Conservation (phyloP, 192 early-diverging fungal genomes). For the Coemansia sp. region DNA sequence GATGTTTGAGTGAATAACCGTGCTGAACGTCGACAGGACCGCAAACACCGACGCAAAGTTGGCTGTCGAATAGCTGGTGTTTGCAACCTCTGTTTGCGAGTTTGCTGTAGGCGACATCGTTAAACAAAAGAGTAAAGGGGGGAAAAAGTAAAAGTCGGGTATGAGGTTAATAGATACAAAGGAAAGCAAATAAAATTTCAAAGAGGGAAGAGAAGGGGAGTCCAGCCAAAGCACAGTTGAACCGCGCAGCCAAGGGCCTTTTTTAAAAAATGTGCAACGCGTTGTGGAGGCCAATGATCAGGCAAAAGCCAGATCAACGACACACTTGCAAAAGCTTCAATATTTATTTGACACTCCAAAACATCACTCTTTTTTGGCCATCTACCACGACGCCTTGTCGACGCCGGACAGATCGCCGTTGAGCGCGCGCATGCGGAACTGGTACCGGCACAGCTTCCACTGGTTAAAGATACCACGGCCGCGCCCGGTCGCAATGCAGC, state of each 20-base stretch:
- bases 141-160: too few relatives aligned
- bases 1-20: conserved; percentile 21
- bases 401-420: conserved; percentile 80
- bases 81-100: conserved; percentile 25
- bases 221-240: neutral
- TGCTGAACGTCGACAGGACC: conserved; percentile 18
- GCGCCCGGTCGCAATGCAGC: conserved; percentile 73
- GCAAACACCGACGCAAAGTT: conserved; percentile 49
- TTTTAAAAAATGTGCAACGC: neutral
- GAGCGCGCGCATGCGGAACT: conserved; percentile 77
- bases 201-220: neutral
- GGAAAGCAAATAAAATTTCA: neutral
- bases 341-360: neutral
- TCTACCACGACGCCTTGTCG: conserved; percentile 77
- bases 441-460: conserved; percentile 72
- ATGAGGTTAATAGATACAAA: neutral
- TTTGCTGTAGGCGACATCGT: conserved; percentile 39
- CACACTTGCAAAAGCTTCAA: neutral
- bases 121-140: neutral
- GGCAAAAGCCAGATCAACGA: neutral
- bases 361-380: too few relatives aligned
- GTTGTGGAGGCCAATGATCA: neutral
- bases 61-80: conserved; percentile 29
- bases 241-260: neutral
- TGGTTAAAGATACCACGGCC: conserved; percentile 74